phyloP scores from a whole-genome alignment of 148 eudicot genomes.

The Silene conica region DNA sequence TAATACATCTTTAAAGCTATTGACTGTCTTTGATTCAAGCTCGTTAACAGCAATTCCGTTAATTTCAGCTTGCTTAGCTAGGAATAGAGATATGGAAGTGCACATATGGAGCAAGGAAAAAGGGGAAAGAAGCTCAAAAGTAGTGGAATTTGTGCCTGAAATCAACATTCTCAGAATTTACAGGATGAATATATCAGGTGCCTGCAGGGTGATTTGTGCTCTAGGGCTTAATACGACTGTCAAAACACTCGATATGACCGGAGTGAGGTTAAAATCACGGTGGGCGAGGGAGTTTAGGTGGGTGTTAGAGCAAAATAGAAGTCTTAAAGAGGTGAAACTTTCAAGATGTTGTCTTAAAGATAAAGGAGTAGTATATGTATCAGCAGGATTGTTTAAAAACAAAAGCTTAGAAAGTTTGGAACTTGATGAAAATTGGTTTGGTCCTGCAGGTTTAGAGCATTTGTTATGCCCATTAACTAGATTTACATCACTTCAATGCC shows the following conservation, averaged over 20 bases:
- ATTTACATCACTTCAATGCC: constrained; percentile 72
- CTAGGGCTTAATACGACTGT: constrained; percentile 75
- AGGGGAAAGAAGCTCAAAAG: constrained; percentile 44
- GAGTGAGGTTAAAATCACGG: constrained; percentile 58
- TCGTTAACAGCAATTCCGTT: constrained; percentile 57
- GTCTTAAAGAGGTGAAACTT: constrained; percentile 62
- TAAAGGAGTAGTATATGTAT: constrained; percentile 70
- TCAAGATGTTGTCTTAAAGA: constrained; percentile 68
- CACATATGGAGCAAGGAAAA: constrained; percentile 62
- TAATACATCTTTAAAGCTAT: constrained; percentile 55
- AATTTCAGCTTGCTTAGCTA: constrained; percentile 74
- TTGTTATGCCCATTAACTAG: constrained; percentile 76
- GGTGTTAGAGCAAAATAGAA: constrained; percentile 73
- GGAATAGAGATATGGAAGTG: constrained; percentile 77
- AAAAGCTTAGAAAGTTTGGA: constrained; percentile 42
- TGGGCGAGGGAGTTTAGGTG: constrained; percentile 93
- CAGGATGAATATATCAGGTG: constrained; percentile 48
- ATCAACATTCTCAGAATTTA: constrained; percentile 52
- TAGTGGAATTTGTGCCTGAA: constrained; percentile 74
- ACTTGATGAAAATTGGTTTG: constrained; percentile 63
- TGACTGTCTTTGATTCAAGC: constrained; percentile 66
- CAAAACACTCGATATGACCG: constrained; percentile 71
- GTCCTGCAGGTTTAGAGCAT: constrained; percentile 76
- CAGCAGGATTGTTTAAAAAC: constrained; percentile 85
- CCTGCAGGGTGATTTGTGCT: constrained; percentile 66